Evolutionary conservation across 768 basidiomycete genomes (phyloP).

Genomic region (Pholiota conissans): DNA sequence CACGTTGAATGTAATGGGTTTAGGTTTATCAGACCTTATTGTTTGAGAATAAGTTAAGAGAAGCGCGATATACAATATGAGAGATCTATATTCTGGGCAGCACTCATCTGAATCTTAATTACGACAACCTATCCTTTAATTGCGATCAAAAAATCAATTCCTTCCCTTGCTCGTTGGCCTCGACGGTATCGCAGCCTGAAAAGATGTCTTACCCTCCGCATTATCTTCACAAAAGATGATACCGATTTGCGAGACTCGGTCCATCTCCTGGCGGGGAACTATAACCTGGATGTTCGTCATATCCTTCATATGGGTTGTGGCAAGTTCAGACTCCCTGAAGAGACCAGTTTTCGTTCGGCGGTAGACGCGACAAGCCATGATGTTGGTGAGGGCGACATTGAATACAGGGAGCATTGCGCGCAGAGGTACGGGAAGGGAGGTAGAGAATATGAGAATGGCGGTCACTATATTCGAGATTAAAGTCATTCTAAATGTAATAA

Average conservation of each 20-base stretch:
- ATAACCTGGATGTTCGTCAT: background rate
- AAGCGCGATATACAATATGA: no score
- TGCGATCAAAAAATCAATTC: no score
- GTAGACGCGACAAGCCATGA: background rate
- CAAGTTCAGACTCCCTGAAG: background rate
- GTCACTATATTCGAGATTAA: background rate
- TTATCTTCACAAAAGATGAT: no score
- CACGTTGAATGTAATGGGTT: no score
- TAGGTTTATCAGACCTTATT: no score
- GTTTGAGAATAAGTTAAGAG: no score
- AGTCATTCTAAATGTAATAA: background rate
- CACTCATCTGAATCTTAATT: no score
- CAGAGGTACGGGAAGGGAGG: background rate
- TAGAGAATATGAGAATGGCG: background rate
- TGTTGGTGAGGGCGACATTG: background rate
- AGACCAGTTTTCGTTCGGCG: background rate
- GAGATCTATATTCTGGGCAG: no score
- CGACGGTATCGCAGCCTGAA: no score
- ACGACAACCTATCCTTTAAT: no score
- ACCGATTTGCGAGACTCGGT: background rate
- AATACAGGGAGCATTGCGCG: background rate
- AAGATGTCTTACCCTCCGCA: no score
- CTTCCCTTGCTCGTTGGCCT: no score
- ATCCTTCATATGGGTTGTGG: background rate
- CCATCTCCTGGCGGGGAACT: background rate